Conservation (phyloP, 2,329 filamentous ascomycete species). For the Beauveria rudraprayagi region DNA sequence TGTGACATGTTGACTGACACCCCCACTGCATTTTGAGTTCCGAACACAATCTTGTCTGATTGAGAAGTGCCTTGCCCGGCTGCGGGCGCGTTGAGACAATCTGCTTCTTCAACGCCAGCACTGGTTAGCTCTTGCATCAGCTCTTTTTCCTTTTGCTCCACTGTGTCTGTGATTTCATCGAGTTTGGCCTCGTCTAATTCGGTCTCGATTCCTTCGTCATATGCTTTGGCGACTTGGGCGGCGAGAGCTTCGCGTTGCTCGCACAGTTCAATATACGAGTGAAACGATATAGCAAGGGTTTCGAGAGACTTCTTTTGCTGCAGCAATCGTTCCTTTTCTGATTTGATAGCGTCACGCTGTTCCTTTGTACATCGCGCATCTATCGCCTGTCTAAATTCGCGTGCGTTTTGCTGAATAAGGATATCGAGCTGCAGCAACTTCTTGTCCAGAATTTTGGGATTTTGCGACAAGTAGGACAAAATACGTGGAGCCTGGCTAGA, state of each 20-base stretch:
- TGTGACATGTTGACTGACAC: conserved; percentile 25
- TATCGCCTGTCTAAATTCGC: conserved; percentile 40
- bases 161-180: conserved; percentile 37
- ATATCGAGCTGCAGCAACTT: conserved; percentile 32
- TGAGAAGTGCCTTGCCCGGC: conserved; percentile 12
- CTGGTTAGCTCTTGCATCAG: conserved; percentile 34
- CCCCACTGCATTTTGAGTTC: conserved; percentile 33
- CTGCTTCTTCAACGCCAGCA: conserved; percentile 37
- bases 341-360: conserved; percentile 38
- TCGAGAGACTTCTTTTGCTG: conserved; percentile 38
- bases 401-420: conserved; percentile 38
- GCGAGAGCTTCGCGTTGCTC: conserved; percentile 38
- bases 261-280: conserved; percentile 33
- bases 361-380: conserved; percentile 37
- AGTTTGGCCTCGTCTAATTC: conserved; percentile 42
- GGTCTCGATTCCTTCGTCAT: conserved; percentile 42
- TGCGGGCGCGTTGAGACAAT: conserved; percentile 25
- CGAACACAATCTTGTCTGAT: conserved; percentile 27
- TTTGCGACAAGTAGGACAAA: conserved; percentile 23
- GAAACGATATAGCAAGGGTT: conserved; percentile 32
- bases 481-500: conserved; percentile 22
- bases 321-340: conserved; percentile 39
- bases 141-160: conserved; percentile 35
- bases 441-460: conserved; percentile 25
- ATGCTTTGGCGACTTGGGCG: conserved; percentile 40